Evolutionary conservation across 2,329 filamentous ascomycete genomes (phyloP).

Genomic region (Pseudonectria foliicola): DNA sequence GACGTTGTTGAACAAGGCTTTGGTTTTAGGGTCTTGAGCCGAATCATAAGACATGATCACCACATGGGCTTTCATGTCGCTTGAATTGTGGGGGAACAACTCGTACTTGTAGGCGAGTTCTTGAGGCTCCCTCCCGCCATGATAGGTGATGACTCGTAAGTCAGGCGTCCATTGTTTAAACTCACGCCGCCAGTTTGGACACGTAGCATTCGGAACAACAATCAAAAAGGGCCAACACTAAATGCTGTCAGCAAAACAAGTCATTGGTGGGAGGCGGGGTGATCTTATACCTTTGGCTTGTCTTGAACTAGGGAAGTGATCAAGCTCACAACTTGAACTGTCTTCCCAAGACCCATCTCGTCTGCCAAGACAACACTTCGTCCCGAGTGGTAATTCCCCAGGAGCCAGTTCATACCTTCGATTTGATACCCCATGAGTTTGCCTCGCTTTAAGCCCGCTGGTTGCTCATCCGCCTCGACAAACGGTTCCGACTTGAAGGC

Average conservation of each 20-base stretch:
- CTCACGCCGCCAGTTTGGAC: constrained; percentile 95
- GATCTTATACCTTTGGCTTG: constrained; percentile 38
- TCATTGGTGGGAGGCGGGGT: not conserved
- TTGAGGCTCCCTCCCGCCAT: constrained; percentile 68
- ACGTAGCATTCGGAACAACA: constrained; percentile 90
- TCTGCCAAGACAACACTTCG: constrained; percentile 90
- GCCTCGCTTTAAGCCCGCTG: constrained; percentile 64
- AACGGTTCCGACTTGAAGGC: constrained; percentile 63
- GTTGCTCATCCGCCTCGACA: constrained; percentile 63
- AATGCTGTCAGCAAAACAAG: constrained; percentile 8
- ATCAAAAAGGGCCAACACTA: constrained; percentile 85
- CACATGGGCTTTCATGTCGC: constrained; percentile 76
- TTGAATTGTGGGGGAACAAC: constrained; percentile 62
- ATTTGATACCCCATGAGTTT: constrained; percentile 90
- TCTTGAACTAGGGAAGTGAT: constrained; percentile 66
- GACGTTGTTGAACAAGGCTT: constrained; percentile 58
- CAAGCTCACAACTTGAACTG: constrained; percentile 82
- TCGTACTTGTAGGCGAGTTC: constrained; percentile 76
- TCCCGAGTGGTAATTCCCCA: constrained; percentile 77
- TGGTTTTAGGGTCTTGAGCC: constrained; percentile 64
- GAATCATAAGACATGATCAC: constrained; percentile 95
- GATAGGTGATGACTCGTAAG: constrained; percentile 85
- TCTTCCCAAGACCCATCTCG: constrained; percentile 98
- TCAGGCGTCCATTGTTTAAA: constrained; percentile 89
- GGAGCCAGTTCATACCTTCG: constrained; percentile 90